phyloP scores from a whole-genome alignment of 2,329 filamentous ascomycete species.

The Nemania sp. region DNA sequence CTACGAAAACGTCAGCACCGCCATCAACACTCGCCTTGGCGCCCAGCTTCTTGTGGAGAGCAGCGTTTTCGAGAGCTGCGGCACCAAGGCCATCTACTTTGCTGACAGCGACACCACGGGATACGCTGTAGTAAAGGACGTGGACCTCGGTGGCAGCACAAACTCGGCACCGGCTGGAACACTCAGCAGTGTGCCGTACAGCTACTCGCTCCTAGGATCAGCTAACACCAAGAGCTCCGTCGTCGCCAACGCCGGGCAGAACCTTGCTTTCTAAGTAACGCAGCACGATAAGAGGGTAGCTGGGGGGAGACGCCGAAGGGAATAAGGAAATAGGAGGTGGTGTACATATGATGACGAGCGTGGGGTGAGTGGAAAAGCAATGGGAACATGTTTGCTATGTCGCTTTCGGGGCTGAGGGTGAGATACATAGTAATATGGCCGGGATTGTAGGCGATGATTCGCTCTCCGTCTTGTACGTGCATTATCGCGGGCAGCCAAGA shows the following conservation, averaged over 20 bases:
- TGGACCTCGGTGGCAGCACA: slow-evolving; percentile 57
- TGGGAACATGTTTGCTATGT: background rate
- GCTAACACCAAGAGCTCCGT: slow-evolving; percentile 60
- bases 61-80: slow-evolving; percentile 49
- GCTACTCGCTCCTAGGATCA: slow-evolving; percentile 64
- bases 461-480: background rate
- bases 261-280: slow-evolving; percentile 35
- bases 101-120: slow-evolving; percentile 57
- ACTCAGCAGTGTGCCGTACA: slow-evolving; percentile 65
- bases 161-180: slow-evolving; percentile 64
- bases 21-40: slow-evolving; percentile 62
- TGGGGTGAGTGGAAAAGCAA: background rate
- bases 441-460: background rate
- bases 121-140: slow-evolving; percentile 57
- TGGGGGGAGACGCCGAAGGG: too few relatives aligned
- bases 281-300: background rate
- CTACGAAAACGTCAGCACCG: slow-evolving; percentile 55
- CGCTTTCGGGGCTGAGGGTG: background rate
- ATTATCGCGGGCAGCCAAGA: too few relatives aligned
- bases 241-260: slow-evolving; percentile 55
- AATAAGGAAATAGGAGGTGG: background rate
- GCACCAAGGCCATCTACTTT: slow-evolving; percentile 45
- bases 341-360: background rate
- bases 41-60: slow-evolving; percentile 65
- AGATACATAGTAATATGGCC: background rate